phyloP scores from a whole-genome alignment of 352 stramenopile genomes.

The Phytophthora quininea region DNA sequence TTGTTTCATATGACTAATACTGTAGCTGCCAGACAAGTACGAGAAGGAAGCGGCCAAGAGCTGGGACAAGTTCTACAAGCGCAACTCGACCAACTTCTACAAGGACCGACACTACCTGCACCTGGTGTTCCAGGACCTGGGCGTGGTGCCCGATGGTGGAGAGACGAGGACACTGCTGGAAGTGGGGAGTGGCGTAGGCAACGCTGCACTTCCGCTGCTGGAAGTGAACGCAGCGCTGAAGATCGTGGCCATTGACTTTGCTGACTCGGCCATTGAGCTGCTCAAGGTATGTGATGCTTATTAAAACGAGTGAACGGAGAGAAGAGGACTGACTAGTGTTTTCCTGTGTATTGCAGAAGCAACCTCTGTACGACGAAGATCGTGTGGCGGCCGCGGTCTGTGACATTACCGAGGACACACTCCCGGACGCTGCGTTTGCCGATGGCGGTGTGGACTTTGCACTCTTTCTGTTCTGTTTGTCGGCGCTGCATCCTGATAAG shows the following conservation, averaged over 20 bases:
- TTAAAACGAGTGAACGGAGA: too few relatives aligned
- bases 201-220: conserved; percentile 94
- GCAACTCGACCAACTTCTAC: conserved; percentile 95
- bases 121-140: conserved; percentile 90
- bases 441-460: conserved; percentile 83
- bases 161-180: conserved; percentile 87
- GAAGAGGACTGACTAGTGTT: too few relatives aligned
- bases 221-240: conserved; percentile 88
- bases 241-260: conserved; percentile 95
- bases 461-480: conserved; percentile 90
- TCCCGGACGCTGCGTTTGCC: conserved; percentile 56
- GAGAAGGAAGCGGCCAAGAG: conserved; percentile 83
- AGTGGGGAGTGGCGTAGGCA: conserved; percentile 95
- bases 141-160: conserved; percentile 49
- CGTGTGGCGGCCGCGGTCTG: conserved; percentile 79
- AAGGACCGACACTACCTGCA: conserved; percentile 96
- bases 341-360: conserved; percentile 44
- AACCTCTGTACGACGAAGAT: conserved; percentile 78
- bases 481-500: conserved; percentile 89
- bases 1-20: too few relatives aligned
- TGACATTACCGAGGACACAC: conserved; percentile 83
- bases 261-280: conserved; percentile 89
- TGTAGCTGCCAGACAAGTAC: conserved; percentile 62
- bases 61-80: conserved; percentile 96
- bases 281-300: conserved; percentile 73